A percentile compares a stretch with the other conserved stretches of the same genome.
Conservation (phyloP, 2,329 filamentous ascomycete genomes). For the Colletotrichum lindemuthianum region DNA sequence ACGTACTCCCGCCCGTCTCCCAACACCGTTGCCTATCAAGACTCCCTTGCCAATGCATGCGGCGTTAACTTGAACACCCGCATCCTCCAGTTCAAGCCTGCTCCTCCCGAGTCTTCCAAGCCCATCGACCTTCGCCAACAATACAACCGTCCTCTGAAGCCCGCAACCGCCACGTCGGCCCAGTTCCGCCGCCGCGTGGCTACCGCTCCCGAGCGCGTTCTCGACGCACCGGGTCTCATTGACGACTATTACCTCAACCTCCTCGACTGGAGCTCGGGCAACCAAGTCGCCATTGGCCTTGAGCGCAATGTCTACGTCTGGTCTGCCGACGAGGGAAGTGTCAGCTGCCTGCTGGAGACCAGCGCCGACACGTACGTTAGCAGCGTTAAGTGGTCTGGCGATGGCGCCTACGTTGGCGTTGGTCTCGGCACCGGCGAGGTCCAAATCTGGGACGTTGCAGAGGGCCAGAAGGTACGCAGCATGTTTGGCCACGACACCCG, state of each 20-base stretch:
- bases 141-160: slow-evolving; percentile 95
- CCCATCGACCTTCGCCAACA: slow-evolving; percentile 97
- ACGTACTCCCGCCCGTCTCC: slow-evolving; percentile 83
- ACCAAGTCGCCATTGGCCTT: slow-evolving; percentile 97
- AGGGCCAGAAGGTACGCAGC: slow-evolving; percentile 93
- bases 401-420: slow-evolving; percentile 95
- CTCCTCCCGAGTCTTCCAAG: slow-evolving; percentile 97
- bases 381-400: slow-evolving; percentile 98
- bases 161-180: slow-evolving; percentile 76
- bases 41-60: slow-evolving; percentile 88
- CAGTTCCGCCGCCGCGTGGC: slow-evolving; percentile 93
- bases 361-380: slow-evolving; percentile 93
- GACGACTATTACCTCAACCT: slow-evolving; percentile 99
- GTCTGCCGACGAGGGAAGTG: slow-evolving; percentile 93
- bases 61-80: slow-evolving; percentile 93
- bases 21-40: slow-evolving; percentile 90
- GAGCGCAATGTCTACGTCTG: slow-evolving; percentile 98
- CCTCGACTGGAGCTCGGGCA: slow-evolving; percentile 96
- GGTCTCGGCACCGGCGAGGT: slow-evolving; percentile 95
- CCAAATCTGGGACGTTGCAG: slow-evolving; percentile 99
- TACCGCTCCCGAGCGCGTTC: slow-evolving; percentile 93
- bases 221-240: slow-evolving; percentile 94
- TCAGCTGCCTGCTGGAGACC: slow-evolving; percentile 89
- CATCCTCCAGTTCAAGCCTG: slow-evolving; percentile 98
- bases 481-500: slow-evolving; percentile 98